Conservation (phyloP, 2,329 filamentous ascomycete genomes). For the Aspergillus amoenus region DNA sequence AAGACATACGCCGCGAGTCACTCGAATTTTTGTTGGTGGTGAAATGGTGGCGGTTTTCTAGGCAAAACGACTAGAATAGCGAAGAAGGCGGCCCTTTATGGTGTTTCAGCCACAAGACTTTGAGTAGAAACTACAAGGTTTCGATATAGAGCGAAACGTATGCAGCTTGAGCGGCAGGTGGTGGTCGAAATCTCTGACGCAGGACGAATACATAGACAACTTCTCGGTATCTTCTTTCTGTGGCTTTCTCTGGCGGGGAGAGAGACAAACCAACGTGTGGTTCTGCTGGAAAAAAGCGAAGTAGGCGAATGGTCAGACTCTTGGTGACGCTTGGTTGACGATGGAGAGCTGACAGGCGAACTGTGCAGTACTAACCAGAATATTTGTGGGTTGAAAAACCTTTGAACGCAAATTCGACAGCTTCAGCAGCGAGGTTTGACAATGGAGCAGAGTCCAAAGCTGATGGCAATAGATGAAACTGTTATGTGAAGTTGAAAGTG, state of each 20-base stretch:
- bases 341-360: constrained; percentile 4
- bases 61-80: constrained; percentile 25
- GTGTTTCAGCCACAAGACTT: constrained; percentile 83
- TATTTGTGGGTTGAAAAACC: constrained; percentile 11
- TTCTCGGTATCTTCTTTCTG: constrained; percentile 35
- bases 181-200: constrained; percentile 91
- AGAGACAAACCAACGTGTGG: constrained; percentile 34
- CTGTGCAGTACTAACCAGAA: constrained; percentile 22
- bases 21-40: constrained; percentile 17
- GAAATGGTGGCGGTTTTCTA: constrained; percentile 37
- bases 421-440: constrained; percentile 6
- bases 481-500: constrained; percentile 19
- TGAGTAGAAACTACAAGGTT: constrained; percentile 86
- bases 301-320: constrained; percentile 17
- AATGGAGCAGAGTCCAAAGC: constrained; percentile 16
- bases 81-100: constrained; percentile 26
- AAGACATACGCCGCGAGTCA: constrained; percentile 59
- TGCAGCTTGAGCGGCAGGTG: constrained; percentile 92
- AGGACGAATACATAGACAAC: constrained; percentile 99
- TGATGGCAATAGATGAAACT: constrained; percentile 14
- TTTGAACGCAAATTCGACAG: constrained; percentile 12
- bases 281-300: constrained; percentile 23
- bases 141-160: constrained; percentile 93
- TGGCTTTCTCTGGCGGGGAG: constrained; percentile 38
- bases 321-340: constrained; percentile 3